These are phyloP conservation scores for Dothideomycetes sp. DNA, from an alignment of 2,329 filamentous ascomycete genomes.

Conservation along the genomic window DNA sequence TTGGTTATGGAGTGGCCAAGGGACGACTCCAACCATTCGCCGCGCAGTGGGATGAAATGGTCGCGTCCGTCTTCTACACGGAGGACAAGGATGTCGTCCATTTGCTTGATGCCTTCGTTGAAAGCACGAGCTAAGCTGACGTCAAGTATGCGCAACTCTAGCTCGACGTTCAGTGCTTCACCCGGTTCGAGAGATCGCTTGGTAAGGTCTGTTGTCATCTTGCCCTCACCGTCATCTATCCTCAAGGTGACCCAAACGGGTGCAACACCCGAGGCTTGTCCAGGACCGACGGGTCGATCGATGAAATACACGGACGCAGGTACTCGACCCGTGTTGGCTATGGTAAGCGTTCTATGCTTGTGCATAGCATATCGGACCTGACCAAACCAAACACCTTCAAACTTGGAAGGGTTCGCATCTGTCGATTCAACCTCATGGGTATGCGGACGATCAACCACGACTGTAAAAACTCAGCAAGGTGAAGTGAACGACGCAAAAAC, in stretches of 20 bases:
- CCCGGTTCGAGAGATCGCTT: conserved; percentile 68
- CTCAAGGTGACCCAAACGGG: conserved; percentile 61
- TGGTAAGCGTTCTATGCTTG: conserved; percentile 60
- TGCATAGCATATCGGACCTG: conserved; percentile 59
- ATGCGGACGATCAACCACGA: conserved; percentile 60
- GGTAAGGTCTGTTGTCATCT: conserved; percentile 16
- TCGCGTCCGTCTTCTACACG: conserved; percentile 77
- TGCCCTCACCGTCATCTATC: conserved; percentile 18
- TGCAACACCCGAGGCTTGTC: conserved; percentile 32
- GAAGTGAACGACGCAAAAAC: not conserved
- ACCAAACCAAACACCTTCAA: conserved; percentile 67
- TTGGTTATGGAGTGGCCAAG: conserved; percentile 84
- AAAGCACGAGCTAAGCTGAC: conserved; percentile 57
- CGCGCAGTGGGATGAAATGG: conserved; percentile 79
- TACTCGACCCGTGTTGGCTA: conserved; percentile 86
- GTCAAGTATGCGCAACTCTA: conserved; percentile 59
- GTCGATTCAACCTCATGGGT: conserved; percentile 31
- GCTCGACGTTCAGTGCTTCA: conserved; percentile 62
- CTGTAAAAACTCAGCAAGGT: conserved; percentile 48
- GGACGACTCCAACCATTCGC: conserved; percentile 68
- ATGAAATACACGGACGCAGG: conserved; percentile 72
- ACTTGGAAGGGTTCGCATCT: conserved; percentile 30
- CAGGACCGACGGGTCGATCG: conserved; percentile 52
- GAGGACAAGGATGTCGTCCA: conserved; percentile 85
- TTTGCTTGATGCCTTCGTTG: conserved; percentile 54